Evolutionary conservation across 2,329 filamentous ascomycete species (phyloP).

Genomic region (Fusarium pseudoanthophilum): DNA sequence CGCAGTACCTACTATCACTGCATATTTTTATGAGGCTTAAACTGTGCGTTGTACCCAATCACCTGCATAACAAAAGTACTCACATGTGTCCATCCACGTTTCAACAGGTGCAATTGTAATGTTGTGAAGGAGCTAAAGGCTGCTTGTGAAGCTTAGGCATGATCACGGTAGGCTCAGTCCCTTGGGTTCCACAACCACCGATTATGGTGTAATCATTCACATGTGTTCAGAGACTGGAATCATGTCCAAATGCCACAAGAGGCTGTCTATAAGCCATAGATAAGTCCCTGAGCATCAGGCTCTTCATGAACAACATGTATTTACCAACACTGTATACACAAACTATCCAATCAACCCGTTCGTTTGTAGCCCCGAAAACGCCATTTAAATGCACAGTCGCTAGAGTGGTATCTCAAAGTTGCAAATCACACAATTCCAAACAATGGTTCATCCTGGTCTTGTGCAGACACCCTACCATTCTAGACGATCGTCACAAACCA

Average conservation of each 20-base stretch:
- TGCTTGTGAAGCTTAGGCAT: constrained; percentile 4
- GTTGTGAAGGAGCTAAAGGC: background rate
- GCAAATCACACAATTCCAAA: constrained; percentile 15
- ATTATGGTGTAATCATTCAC: background rate
- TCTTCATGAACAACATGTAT: background rate
- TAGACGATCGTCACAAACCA: constrained; percentile 70
- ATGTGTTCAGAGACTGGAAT: constrained; percentile 8
- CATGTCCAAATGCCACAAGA: background rate
- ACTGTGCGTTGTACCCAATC: background rate
- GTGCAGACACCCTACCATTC: constrained; percentile 54
- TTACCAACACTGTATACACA: constrained; percentile 3
- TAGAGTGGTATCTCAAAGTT: constrained; percentile 40
- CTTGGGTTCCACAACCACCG: constrained; percentile 14
- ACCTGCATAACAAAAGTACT: background rate
- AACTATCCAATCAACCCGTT: background rate
- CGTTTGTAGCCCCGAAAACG: constrained; percentile 5
- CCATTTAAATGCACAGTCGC: constrained; percentile 25
- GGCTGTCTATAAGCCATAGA: background rate
- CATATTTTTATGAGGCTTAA: constrained; percentile 7
- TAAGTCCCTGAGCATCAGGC: background rate
- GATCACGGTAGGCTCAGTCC: constrained; percentile 4
- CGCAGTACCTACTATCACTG: background rate
- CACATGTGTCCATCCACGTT: background rate
- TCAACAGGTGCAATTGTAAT: background rate
- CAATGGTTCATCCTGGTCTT: background rate